Evolutionary conservation across 1,284 basidiomycete genomes (phyloP).

Genomic region (Microbotryomycetes sp.): DNA sequence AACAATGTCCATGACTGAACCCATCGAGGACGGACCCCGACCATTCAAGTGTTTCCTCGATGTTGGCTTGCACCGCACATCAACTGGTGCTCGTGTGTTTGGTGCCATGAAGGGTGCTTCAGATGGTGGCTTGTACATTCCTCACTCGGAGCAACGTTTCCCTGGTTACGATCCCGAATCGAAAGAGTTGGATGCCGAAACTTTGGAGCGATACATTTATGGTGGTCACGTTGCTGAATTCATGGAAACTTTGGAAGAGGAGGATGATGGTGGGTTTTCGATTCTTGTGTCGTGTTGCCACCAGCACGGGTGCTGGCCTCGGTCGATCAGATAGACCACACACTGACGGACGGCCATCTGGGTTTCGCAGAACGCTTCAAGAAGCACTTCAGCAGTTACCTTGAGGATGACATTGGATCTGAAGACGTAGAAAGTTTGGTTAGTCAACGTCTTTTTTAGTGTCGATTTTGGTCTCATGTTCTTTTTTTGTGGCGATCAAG

Average conservation of each 20-base stretch:
- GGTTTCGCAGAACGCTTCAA: slow-evolving; percentile 99
- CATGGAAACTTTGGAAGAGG: slow-evolving; percentile 99
- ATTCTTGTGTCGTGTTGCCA: too few species aligned
- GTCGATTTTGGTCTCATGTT: not conserved
- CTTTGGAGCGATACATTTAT: slow-evolving; percentile 95
- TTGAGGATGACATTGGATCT: slow-evolving; percentile 85
- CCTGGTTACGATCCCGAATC: slow-evolving; percentile 92
- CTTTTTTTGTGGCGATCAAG: slow-evolving; percentile 42
- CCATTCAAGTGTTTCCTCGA: slow-evolving; percentile 99
- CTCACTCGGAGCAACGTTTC: slow-evolving; percentile 98
- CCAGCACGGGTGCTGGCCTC: too few species aligned
- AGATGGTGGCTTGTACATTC: slow-evolving; percentile 96
- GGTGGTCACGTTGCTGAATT: slow-evolving; percentile 97
- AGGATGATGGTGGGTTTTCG: too few species aligned
- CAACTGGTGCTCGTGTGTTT: slow-evolving; percentile 96
- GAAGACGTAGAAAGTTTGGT: slow-evolving; percentile 98
- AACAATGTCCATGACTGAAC: slow-evolving; percentile 71
- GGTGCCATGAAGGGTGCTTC: slow-evolving; percentile 99
- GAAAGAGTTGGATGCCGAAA: slow-evolving; percentile 91
- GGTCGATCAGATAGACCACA: too few species aligned
- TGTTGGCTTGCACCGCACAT: slow-evolving; percentile 95
- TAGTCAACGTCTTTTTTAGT: slow-evolving; percentile 39
- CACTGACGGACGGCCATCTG: too few species aligned
- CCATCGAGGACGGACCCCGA: slow-evolving; percentile 85
- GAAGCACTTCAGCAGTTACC: slow-evolving; percentile 90